Evolutionary conservation across 305 asterid species (phyloP).

Genomic region (Solanum aculeatissimum): DNA sequence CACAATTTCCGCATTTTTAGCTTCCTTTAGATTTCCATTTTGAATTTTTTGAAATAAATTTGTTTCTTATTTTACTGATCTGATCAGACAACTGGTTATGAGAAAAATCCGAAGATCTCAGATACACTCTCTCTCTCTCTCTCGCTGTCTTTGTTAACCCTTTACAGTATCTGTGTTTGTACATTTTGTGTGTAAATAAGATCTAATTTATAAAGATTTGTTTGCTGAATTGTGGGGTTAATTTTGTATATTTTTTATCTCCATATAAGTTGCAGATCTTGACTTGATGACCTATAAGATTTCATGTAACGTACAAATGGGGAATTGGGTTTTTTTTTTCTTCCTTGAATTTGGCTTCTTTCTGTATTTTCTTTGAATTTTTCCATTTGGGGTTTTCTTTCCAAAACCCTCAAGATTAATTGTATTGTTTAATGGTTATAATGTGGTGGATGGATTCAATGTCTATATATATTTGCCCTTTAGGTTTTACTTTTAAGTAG

Average conservation of each 20-base stretch:
- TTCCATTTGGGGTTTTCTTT: slow-evolving; percentile 27
- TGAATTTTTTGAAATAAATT: background rate
- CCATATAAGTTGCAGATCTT: slow-evolving; percentile 36
- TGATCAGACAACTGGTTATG: slow-evolving; percentile 45
- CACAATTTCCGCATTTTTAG: slow-evolving; percentile 30
- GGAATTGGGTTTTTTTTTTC: background rate
- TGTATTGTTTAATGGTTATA: slow-evolving; percentile 18
- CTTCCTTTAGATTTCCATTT: slow-evolving; percentile 39
- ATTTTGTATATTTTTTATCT: background rate
- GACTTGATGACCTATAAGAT: slow-evolving; percentile 34
- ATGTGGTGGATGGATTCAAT: slow-evolving; percentile 23
- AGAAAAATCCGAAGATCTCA: slow-evolving; percentile 42
- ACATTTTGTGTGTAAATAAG: background rate
- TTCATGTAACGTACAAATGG: slow-evolving; percentile 31
- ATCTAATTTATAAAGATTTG: background rate
- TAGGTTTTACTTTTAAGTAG: slow-evolving; percentile 14
- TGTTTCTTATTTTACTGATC: slow-evolving; percentile 15
- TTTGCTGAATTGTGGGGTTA: slow-evolving; percentile 28
- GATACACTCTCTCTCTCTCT: slow-evolving; percentile 19
- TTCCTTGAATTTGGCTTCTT: slow-evolving; percentile 26
- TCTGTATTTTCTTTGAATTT: slow-evolving; percentile 16
- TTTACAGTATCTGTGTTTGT: background rate
- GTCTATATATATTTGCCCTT: slow-evolving; percentile 21
- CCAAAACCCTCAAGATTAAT: slow-evolving; percentile 26
- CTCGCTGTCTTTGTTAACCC: background rate